Percentiles rank a stretch among this genome's conserved stretches.
Evolutionary conservation across 257 asterid genomes (phyloP).

Genomic region (Penstemon eatonii): DNA sequence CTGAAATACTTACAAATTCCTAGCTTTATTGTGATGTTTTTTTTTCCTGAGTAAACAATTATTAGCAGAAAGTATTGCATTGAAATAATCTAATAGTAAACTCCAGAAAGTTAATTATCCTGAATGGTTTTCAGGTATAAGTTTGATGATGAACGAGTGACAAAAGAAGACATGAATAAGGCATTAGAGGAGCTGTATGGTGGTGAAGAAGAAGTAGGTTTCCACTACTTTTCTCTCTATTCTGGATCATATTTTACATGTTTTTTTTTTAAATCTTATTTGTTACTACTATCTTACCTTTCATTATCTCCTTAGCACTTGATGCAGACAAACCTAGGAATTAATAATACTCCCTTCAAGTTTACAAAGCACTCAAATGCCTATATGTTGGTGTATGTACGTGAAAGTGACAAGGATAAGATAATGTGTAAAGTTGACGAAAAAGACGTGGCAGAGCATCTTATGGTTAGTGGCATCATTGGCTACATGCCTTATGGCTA

Average conservation of each 20-base stretch:
- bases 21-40: conserved; percentile 2
- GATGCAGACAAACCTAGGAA: conserved; percentile 46
- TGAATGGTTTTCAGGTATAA: conserved; percentile 49
- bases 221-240: conserved; percentile 13
- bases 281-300: conserved; percentile 19
- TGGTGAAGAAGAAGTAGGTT: conserved; percentile 58
- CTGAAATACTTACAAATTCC: conserved; percentile 19
- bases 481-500: conserved; percentile 21
- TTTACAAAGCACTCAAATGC: conserved; percentile 52
- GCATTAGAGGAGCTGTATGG: conserved; percentile 62
- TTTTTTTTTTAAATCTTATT: conserved; percentile 14
- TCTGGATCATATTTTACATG: conserved; percentile 8
- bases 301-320: conserved; percentile 35
- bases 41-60: conserved; percentile 12
- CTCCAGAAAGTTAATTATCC: conserved; percentile 19
- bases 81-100: not conserved
- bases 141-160: conserved; percentile 68
- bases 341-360: conserved; percentile 42
- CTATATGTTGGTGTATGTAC: conserved; percentile 58
- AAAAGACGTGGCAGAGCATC: conserved; percentile 85
- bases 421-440: conserved; percentile 60
- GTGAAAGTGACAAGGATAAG: conserved; percentile 53
- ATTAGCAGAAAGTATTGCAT: conserved; percentile 13
- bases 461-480: conserved; percentile 38
- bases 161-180: conserved; percentile 56